Conservation (phyloP, 2,329 filamentous ascomycete genomes). For the Fusarium drepaniforme region DNA sequence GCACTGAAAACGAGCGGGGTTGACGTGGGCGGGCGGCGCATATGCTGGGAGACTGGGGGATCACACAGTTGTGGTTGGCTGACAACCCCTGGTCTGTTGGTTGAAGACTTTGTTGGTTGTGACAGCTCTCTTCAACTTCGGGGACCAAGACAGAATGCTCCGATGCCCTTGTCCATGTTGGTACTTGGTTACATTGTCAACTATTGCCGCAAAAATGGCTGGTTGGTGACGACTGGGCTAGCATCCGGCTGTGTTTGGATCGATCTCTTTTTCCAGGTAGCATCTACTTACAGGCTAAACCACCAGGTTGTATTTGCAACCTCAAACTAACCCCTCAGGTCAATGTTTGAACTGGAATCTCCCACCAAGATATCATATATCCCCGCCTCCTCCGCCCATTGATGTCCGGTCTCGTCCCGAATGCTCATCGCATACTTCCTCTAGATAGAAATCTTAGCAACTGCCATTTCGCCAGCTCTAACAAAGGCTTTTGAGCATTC, state of each 20-base stretch:
- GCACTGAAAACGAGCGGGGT: background rate
- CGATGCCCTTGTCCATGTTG: background rate
- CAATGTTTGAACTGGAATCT: slow-evolving; percentile 64
- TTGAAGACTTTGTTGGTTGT: background rate
- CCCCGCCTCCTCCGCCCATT: slow-evolving; percentile 76
- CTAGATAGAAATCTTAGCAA: slow-evolving; percentile 65
- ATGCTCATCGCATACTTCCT: slow-evolving; percentile 76
- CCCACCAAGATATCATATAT: slow-evolving; percentile 73
- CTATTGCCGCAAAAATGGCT: background rate
- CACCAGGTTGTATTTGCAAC: slow-evolving; percentile 75
- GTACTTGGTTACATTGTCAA: background rate
- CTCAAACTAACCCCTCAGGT: slow-evolving; percentile 65
- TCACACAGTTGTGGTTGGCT: background rate
- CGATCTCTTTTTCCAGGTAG: background rate
- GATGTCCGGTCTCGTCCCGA: slow-evolving; percentile 75
- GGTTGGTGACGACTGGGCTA: background rate
- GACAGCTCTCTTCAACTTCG: background rate
- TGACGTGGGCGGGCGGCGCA: background rate
- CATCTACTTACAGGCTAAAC: slow-evolving; percentile 62
- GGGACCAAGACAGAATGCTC: background rate
- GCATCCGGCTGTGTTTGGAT: background rate
- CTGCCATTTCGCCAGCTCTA: slow-evolving; percentile 68
- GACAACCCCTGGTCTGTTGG: background rate
- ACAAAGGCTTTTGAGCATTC: slow-evolving; percentile 75
- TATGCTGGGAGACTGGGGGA: background rate